Percentiles rank a stretch among this genome's conserved stretches.
Evolutionary conservation across 2,329 filamentous ascomycete genomes (phyloP).

Genomic region (Cyclaneusma minus): DNA sequence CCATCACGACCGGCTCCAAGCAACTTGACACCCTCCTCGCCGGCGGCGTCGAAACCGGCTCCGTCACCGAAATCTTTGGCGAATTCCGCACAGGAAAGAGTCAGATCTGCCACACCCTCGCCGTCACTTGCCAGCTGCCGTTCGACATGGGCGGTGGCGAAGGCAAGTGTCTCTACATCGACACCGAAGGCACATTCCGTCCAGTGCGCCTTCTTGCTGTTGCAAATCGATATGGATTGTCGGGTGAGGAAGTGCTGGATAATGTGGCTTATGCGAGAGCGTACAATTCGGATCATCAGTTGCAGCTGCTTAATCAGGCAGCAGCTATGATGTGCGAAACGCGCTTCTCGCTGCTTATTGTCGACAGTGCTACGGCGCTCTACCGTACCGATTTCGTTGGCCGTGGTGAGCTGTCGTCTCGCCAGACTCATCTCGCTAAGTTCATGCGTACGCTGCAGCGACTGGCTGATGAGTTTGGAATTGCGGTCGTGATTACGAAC

Average conservation of each 20-base stretch:
- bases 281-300: constrained; percentile 96
- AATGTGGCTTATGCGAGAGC: constrained; percentile 96
- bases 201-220: constrained; percentile 84
- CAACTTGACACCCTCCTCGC: constrained; percentile 90
- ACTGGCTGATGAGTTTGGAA: constrained; percentile 73
- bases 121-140: constrained; percentile 90
- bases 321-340: constrained; percentile 99
- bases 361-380: constrained; percentile 88
- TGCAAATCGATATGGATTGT: constrained; percentile 85
- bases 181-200: constrained; percentile 93
- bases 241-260: constrained; percentile 92
- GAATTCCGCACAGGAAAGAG: constrained; percentile 97
- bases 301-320: constrained; percentile 87
- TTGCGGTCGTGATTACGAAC: constrained; percentile 96
- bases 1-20: constrained; percentile 95
- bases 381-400: constrained; percentile 95
- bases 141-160: constrained; percentile 99
- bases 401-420: constrained; percentile 88
- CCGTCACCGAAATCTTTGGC: constrained; percentile 94
- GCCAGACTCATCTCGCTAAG: constrained; percentile 78
- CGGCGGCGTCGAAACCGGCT: constrained; percentile 90
- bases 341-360: constrained; percentile 85
- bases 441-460: constrained; percentile 77
- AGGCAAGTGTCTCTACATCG: constrained; percentile 96
- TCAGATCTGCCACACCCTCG: constrained; percentile 96